Evolutionary conservation across 345 rosid species (phyloP).

Genomic region (Hibiscus tridactylites): DNA sequence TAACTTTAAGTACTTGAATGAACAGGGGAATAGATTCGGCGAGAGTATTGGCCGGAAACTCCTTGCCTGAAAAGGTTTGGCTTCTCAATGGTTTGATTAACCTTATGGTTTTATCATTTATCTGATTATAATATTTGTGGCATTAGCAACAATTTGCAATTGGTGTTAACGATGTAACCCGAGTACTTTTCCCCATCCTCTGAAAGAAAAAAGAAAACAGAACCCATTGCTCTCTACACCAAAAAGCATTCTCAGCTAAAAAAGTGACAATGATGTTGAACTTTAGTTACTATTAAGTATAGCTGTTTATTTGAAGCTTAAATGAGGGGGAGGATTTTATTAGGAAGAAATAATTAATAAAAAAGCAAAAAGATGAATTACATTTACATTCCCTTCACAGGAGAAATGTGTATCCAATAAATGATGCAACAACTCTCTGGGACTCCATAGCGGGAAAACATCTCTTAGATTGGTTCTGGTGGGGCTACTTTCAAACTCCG

Average conservation of each 20-base stretch:
- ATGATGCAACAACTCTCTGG: neutral
- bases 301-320: neutral
- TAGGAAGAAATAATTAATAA: neutral
- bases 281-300: too few species aligned
- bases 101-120: neutral
- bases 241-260: too few species aligned
- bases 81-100: neutral
- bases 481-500: conserved; percentile 69
- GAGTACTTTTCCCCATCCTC: conserved; percentile 5
- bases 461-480: conserved; percentile 54
- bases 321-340: neutral
- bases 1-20: neutral
- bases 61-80: conserved; percentile 15
- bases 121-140: conserved; percentile 4
- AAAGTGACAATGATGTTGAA: too few species aligned
- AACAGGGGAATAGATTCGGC: conserved; percentile 9
- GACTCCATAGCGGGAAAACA: neutral
- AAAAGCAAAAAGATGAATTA: neutral
- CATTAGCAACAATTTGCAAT: conserved; percentile 57
- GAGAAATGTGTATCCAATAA: neutral
- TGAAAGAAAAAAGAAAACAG: too few species aligned
- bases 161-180: conserved; percentile 69
- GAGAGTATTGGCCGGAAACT: conserved; percentile 8
- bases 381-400: conserved; percentile 6
- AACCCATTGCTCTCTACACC: too few species aligned